Percentiles rank a stretch among this genome's conserved stretches.
Conservation (phyloP, 2,329 filamentous ascomycete genomes). For the Fusarium multiceps region DNA sequence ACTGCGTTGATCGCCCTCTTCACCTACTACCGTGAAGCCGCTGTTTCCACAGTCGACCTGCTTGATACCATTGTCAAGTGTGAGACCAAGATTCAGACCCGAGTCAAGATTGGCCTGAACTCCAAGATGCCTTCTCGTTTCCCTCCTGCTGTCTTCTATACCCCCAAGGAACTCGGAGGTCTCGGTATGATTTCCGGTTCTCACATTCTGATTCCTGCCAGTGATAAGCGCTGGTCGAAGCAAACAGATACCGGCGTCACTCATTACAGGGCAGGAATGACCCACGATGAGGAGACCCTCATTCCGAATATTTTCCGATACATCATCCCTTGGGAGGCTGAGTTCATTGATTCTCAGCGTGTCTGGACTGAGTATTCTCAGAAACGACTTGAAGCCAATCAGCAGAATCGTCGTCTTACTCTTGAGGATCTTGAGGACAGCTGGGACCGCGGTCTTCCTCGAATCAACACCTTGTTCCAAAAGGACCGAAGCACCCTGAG, state of each 20-base stretch:
- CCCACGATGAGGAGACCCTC: constrained; percentile 95
- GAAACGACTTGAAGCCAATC: constrained; percentile 95
- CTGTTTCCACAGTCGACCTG: constrained; percentile 92
- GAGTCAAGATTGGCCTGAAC: constrained; percentile 98
- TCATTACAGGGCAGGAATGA: constrained; percentile 97
- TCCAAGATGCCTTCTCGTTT: constrained; percentile 99
- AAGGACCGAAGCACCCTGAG: constrained; percentile 97
- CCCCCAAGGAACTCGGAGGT: constrained; percentile 95
- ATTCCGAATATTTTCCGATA: constrained; percentile 99
- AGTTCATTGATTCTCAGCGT: constrained; percentile 98
- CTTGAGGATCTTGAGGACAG: constrained; percentile 97
- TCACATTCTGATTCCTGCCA: constrained; percentile 96
- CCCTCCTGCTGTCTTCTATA: constrained; percentile 98
- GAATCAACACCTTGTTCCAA: constrained; percentile 99
- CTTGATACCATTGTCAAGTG: constrained; percentile 99
- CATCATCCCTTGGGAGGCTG: constrained; percentile 98
- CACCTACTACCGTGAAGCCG: constrained; percentile 98
- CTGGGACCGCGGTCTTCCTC: constrained; percentile 96
- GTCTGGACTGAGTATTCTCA: constrained; percentile 99
- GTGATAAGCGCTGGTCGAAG: constrained; percentile 98
- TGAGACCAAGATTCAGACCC: constrained; percentile 98
- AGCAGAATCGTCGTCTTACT: constrained; percentile 94
- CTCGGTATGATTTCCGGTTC: constrained; percentile 99
- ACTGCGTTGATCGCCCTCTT: constrained; percentile 96
- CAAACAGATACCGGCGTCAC: constrained; percentile 98